phyloP scores from a whole-genome alignment of 2,329 filamentous ascomycete species.

The Blumeriella jaapii region DNA sequence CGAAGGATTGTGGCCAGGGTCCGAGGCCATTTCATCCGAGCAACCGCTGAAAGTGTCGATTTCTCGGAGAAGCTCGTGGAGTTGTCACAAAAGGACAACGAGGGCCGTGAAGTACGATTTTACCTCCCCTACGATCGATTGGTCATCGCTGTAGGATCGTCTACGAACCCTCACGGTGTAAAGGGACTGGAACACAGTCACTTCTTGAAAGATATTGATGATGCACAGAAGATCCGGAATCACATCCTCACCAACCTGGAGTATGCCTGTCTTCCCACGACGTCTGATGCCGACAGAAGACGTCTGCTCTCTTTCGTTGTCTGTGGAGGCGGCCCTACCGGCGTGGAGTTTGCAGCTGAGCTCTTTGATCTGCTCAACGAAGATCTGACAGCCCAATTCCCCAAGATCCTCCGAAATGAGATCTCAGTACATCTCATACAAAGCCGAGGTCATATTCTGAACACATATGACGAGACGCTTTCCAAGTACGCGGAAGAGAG shows the following conservation, averaged over 20 bases:
- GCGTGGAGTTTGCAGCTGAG: constrained; percentile 95
- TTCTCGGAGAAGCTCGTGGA: constrained; percentile 89
- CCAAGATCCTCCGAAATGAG: constrained; percentile 84
- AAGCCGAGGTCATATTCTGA: constrained; percentile 86
- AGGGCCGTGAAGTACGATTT: constrained; percentile 67
- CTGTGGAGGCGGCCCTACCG: constrained; percentile 88
- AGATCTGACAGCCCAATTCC: constrained; percentile 74
- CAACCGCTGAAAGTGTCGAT: constrained; percentile 76
- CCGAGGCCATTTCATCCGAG: constrained; percentile 81
- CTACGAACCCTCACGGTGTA: constrained; percentile 90
- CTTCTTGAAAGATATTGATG: constrained; percentile 90
- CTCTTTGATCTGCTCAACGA: constrained; percentile 95
- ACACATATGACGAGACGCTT: constrained; percentile 93
- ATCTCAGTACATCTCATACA: constrained; percentile 97
- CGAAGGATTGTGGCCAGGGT: constrained; percentile 69
- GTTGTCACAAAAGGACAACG: constrained; percentile 58
- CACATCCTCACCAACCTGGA: constrained; percentile 83
- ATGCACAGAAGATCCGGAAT: constrained; percentile 83
- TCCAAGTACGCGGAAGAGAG: constrained; percentile 85
- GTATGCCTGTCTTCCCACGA: constrained; percentile 84
- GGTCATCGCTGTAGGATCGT: constrained; percentile 81
- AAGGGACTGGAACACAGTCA: constrained; percentile 88
- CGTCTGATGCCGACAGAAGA: constrained; percentile 73
- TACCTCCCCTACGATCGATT: constrained; percentile 98
- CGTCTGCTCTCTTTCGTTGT: constrained; percentile 91